Conservation (phyloP, 2,329 filamentous ascomycete genomes). For the Proliferodiscus dingleyae region DNA sequence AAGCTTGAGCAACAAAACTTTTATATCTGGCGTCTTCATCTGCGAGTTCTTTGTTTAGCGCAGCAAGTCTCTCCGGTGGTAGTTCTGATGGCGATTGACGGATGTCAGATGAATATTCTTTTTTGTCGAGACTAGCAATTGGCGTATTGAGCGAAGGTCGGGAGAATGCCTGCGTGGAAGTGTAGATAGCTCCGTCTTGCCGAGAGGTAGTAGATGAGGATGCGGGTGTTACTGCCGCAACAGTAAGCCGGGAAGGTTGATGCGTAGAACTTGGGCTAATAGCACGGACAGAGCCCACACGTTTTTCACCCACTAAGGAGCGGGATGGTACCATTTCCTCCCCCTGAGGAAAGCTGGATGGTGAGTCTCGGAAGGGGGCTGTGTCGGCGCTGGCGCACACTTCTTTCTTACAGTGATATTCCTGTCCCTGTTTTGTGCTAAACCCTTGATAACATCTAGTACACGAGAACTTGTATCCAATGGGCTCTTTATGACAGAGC, state of each 20-base stretch:
- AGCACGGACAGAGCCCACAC: neutral
- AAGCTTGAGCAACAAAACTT: slow-evolving; percentile 9
- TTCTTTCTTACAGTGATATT: slow-evolving; percentile 16
- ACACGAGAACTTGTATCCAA: slow-evolving; percentile 18
- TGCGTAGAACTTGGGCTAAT: neutral
- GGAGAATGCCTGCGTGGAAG: slow-evolving; percentile 1
- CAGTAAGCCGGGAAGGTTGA: neutral
- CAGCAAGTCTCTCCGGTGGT: slow-evolving; percentile 14
- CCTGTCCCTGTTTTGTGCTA: slow-evolving; percentile 19
- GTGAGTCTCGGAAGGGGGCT: neutral
- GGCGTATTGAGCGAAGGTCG: slow-evolving; percentile 4
- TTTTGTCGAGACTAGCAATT: neutral
- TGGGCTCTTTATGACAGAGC: slow-evolving; percentile 13
- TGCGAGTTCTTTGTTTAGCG: slow-evolving; percentile 18
- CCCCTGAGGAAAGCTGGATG: neutral
- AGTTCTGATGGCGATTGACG: slow-evolving; percentile 22
- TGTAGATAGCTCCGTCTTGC: neutral
- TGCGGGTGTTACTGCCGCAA: neutral
- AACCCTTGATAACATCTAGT: slow-evolving; percentile 19
- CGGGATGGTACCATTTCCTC: neutral
- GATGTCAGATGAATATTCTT: slow-evolving; percentile 7
- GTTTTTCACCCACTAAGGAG: neutral
- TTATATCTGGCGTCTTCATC: slow-evolving; percentile 16
- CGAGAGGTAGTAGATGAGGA: neutral
- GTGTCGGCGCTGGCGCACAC: slow-evolving; percentile 6